A percentile compares a stretch with the other conserved stretches of the same genome.
Conservation (phyloP, 75 land plant genomes). For the Pinus taeda region DNA sequence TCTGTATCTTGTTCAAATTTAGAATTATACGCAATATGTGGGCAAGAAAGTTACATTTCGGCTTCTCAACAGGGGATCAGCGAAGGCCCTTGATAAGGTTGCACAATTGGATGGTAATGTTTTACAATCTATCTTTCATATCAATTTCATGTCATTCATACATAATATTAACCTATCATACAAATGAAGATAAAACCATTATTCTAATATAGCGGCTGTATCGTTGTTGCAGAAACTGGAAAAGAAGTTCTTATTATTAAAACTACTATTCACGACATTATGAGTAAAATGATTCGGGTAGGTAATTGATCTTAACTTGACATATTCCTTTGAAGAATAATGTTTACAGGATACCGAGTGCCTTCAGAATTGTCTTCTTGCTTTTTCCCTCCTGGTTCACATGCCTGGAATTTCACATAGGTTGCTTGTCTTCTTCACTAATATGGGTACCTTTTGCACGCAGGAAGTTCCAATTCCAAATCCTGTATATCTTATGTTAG, state of each 20-base stretch:
- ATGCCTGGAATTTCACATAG: background rate
- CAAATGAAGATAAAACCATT: background rate
- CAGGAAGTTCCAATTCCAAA: constrained; percentile 91
- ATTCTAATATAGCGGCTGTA: background rate
- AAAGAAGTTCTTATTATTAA: constrained; percentile 86
- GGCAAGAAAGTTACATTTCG: constrained; percentile 85
- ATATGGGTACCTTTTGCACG: constrained; percentile 8
- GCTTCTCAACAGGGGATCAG: constrained; percentile 94
- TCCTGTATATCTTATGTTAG: constrained; percentile 93
- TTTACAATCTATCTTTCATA: background rate
- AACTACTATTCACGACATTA: constrained; percentile 95
- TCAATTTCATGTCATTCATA: background rate
- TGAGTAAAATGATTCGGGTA: constrained; percentile 94
- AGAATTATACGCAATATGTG: constrained; percentile 90
- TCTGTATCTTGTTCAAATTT: constrained; percentile 10
- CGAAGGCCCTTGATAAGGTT: constrained; percentile 98
- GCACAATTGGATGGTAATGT: constrained; percentile 77
- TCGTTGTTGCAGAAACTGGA: constrained; percentile 51
- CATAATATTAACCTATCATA: background rate
- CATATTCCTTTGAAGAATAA: background rate
- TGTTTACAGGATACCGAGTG: background rate
- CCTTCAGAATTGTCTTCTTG: background rate
- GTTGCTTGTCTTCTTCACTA: background rate
- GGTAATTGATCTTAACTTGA: constrained; percentile 8
- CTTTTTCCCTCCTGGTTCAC: background rate